Evolutionary conservation across 2,329 filamentous ascomycete species (phyloP), one percentile per base, ranked within the genome.

Genomic region (Stachybotrys chartarum): DNA sequence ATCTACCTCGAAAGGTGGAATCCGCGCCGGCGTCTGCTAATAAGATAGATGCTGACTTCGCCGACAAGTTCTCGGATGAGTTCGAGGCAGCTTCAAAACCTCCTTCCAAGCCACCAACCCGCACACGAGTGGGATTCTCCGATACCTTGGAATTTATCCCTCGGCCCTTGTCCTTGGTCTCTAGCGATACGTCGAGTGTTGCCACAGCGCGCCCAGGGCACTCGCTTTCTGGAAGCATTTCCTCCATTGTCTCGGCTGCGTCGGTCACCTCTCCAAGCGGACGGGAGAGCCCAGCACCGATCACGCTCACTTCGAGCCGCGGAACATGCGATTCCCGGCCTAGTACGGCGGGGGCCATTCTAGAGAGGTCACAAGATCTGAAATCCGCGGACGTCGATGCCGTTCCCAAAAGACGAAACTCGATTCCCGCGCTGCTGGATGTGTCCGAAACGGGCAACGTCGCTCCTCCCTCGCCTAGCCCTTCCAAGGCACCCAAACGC

Each of bases 111-210:
- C 58, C 70, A 1, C 56, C 58, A 8, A 78, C 79, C 5, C 81
- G 85, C 57, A 81, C 85, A 47, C 79, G 88, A 12, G 91, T 96
- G 50, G 89, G 88, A 1, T 96, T 96, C 66, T 91, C 89, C 1
- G 91, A 95, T 59, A 88, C 84, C 11, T 78, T 95, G 31, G 90
- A 95, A 68, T 91, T 88, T 59, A 92, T 92, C 62, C 88, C 88
- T 6, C 83, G 90, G 11, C 91, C 92, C 0, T 73, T 95, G 17
- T 96, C 92, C 2, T 77, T 92, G 18, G 85, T 95, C 14, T 96
- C 91, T 1, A 92, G 86, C 18, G 91, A 94, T 67, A 91, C 90
- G 0, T 87, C 90, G 50, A 91, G 86, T 66, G 94, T 88, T 3
- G 75, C 84, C 54, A 91, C 89, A 1, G 79, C 86, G 17, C 81